These are phyloP conservation scores for Nothophytophthora sp. DNA, from an alignment of 352 stramenopile species.

Conservation along the genomic window DNA sequence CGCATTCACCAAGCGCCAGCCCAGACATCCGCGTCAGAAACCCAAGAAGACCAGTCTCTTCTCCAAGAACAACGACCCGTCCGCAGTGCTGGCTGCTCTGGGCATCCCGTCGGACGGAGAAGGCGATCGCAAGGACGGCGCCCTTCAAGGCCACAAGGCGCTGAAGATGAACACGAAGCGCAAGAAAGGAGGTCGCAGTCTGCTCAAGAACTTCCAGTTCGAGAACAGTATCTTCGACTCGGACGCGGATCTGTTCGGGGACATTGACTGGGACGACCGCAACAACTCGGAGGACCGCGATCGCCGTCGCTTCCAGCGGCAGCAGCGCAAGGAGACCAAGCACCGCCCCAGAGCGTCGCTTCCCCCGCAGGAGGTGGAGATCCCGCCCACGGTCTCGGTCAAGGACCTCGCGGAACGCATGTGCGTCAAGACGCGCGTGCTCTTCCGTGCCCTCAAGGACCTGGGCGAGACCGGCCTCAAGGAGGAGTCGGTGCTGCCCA, in stretches of 20 bases:
- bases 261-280: constrained; percentile 75
- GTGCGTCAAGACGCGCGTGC: constrained; percentile 70
- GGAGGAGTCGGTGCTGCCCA: constrained; percentile 73
- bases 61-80: constrained; percentile 26
- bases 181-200: constrained; percentile 69
- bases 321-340: constrained; percentile 56
- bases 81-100: constrained; percentile 30
- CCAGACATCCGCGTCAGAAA: constrained; percentile 35
- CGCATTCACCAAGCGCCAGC: constrained; percentile 32
- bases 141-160: constrained; percentile 36
- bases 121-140: constrained; percentile 1
- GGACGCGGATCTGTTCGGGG: constrained; percentile 64
- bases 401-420: constrained; percentile 83
- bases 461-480: constrained; percentile 68
- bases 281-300: constrained; percentile 54
- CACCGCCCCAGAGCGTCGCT: constrained; percentile 37
- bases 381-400: constrained; percentile 67
- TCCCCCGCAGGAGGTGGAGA: constrained; percentile 75
- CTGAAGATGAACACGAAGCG: constrained; percentile 70
- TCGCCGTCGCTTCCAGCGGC: constrained; percentile 60
- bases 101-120: constrained; percentile 31
- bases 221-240: constrained; percentile 86
- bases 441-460: constrained; percentile 65
- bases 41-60: constrained; percentile 44
- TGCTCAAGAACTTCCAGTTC: constrained; percentile 85